phyloP scores from a whole-genome alignment of 495 filamentous ascomycete species.

The Aspergillus baeticus region DNA sequence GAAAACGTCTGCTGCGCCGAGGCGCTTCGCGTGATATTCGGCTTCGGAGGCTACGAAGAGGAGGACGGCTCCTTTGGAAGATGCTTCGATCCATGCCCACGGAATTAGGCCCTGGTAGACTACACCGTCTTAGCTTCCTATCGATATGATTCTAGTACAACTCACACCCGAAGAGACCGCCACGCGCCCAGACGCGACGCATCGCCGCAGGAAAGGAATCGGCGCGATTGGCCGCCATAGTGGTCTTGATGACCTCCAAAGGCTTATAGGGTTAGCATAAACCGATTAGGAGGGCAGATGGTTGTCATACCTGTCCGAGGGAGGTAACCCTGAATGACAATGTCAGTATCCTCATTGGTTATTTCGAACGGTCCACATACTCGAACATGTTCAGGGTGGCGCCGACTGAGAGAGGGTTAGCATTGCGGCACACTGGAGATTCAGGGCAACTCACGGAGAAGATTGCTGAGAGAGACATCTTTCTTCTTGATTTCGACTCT shows the following conservation, averaged over 20 bases:
- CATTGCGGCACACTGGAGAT: not conserved
- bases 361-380: not conserved
- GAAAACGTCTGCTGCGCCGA: slow-evolving; percentile 80
- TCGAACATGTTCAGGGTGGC: not conserved
- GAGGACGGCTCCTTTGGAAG: slow-evolving; percentile 97
- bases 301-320: not conserved
- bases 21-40: slow-evolving; percentile 81
- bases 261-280: slow-evolving; percentile 53
- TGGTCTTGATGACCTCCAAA: slow-evolving; percentile 98
- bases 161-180: slow-evolving; percentile 93
- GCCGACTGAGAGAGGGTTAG: not conserved
- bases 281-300: not conserved
- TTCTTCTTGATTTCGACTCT: not conserved
- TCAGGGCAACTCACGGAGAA: not conserved
- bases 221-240: slow-evolving; percentile 92
- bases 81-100: slow-evolving; percentile 99
- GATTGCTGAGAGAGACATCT: not conserved
- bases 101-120: slow-evolving; percentile 99
- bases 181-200: slow-evolving; percentile 84
- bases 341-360: not conserved
- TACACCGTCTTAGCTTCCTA: slow-evolving; percentile 30
- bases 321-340: not conserved
- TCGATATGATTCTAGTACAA: slow-evolving; percentile 24
- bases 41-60: slow-evolving; percentile 98
- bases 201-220: slow-evolving; percentile 82